Conservation (phyloP, 352 stramenopile species). For the Pythium insidiosum region DNA sequence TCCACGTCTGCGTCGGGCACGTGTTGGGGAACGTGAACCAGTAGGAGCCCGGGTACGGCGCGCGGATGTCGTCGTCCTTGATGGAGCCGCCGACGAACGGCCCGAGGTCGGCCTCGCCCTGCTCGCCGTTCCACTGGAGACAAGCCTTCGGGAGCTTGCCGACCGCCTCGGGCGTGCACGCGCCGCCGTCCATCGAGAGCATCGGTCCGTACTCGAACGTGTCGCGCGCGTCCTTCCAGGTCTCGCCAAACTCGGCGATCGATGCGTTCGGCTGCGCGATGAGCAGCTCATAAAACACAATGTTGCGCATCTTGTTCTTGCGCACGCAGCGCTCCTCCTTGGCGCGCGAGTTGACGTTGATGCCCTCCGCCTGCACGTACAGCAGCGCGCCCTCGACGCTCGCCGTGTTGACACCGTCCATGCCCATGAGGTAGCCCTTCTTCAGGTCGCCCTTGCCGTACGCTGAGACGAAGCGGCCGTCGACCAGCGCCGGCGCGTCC, state of each 20-base stretch:
- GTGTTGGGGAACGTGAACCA: constrained; percentile 43
- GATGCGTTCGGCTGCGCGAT: constrained; percentile 41
- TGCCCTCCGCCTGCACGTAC: constrained; percentile 79
- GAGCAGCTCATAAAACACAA: constrained; percentile 46
- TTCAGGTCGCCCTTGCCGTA: constrained; percentile 41
- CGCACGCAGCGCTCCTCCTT: constrained; percentile 38
- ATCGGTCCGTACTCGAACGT: constrained; percentile 37
- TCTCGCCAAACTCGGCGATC: constrained; percentile 26
- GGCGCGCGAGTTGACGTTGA: constrained; percentile 54
- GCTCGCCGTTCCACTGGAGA: constrained; percentile 36
- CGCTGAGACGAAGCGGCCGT: constrained; percentile 57
- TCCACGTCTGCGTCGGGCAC: constrained; percentile 39
- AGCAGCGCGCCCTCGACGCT: constrained; percentile 68
- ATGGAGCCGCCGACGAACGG: constrained; percentile 48
- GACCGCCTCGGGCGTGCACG: constrained; percentile 21
- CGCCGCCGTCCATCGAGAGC: constrained; percentile 32
- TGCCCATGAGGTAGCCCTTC: constrained; percentile 44
- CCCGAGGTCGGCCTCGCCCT: constrained; percentile 25
- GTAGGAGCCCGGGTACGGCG: constrained; percentile 27
- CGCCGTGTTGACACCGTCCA: constrained; percentile 23
- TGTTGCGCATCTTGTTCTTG: constrained; percentile 46
- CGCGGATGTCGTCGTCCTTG: constrained; percentile 23
- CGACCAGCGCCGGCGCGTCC: constrained; percentile 49
- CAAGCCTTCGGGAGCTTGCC: constrained; percentile 27
- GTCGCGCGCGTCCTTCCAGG: constrained; percentile 17